Evolutionary conservation across 345 rosid species (phyloP), one percentile per base, ranked within the genome.

Genomic region (Eucalyptus camaldulensis): DNA sequence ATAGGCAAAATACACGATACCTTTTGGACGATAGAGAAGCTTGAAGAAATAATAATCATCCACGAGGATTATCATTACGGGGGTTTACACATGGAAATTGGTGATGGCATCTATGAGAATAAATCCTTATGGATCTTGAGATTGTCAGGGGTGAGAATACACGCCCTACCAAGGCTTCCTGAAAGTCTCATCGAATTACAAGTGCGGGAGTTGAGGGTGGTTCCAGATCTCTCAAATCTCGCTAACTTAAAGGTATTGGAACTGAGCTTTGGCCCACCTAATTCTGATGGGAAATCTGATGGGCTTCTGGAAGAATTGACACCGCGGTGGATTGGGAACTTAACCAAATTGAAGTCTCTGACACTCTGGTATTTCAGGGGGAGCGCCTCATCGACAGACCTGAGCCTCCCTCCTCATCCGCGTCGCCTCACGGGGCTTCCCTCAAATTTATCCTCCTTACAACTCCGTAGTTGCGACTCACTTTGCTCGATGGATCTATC

Each of bases 341-440:
- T 62, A 6, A 62, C 0, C 33, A 1, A 62, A 27, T 25, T 62
- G 31, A 16, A 62, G 0, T 62, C 33, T 62, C 8, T 27, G 15
- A 0, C 0, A 1, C 3, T 60, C 0, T 0, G 0, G 1, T 11
- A 3, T 27, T 2, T 0, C 0, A 0, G 0, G 24, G 5, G 0
- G 31, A 12, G 0, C 31, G 8, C 3, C 69, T 54, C 29, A 12
- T 11, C 5, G 7, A 27, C 4, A 27, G 5, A 62, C 16, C 8
- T 60, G 0, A 60, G 15, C 16, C 16, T 27, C 69, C 16, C 22
- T 67, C 76, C 76, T 67, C 40, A 67, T 7, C 76, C 37, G 25
- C 44, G 1, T 69, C 13, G 6, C 44, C 80, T 33, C 80, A 4
- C 13, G 4, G 5, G 13, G 80, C 80, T 69, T 69, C 80, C 80